A percentile compares a stretch with the other conserved stretches of the same genome.
These are phyloP conservation scores for Melaleuca alternifolia DNA, from an alignment of 345 rosid species.

Conservation along the genomic window DNA sequence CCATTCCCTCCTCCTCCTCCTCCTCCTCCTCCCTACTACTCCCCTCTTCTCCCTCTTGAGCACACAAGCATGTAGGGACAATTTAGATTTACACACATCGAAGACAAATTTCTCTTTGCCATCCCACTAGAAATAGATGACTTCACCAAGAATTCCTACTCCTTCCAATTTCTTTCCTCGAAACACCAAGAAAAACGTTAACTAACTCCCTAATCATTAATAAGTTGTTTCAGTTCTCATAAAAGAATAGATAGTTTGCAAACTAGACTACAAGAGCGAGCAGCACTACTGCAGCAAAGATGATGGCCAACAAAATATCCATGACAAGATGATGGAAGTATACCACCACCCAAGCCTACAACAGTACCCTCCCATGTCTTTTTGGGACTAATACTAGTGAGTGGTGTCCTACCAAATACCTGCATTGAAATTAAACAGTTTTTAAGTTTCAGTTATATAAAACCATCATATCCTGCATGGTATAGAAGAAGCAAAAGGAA, in stretches of 20 bases:
- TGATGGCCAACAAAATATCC: slow-evolving; percentile 62
- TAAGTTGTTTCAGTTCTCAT: neutral
- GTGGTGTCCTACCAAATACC: slow-evolving; percentile 81
- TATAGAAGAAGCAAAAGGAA: neutral
- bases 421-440: slow-evolving; percentile 20
- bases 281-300: slow-evolving; percentile 54
- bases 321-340: slow-evolving; percentile 48
- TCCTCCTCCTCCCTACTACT: neutral
- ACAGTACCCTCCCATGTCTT: slow-evolving; percentile 96
- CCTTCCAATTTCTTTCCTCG: neutral
- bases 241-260: neutral
- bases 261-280: neutral
- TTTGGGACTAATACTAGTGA: slow-evolving; percentile 77
- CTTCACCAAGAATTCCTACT: neutral
- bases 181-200: neutral
- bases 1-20: neutral
- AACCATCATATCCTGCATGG: neutral
- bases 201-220: neutral
- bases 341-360: slow-evolving; percentile 75
- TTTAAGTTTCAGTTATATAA: neutral
- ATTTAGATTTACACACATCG: neutral
- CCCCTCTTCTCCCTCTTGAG: neutral
- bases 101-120: neutral
- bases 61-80: neutral
- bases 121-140: neutral